Conservation (phyloP, 148 eudicot species). For the Rhododendron ovatum region DNA sequence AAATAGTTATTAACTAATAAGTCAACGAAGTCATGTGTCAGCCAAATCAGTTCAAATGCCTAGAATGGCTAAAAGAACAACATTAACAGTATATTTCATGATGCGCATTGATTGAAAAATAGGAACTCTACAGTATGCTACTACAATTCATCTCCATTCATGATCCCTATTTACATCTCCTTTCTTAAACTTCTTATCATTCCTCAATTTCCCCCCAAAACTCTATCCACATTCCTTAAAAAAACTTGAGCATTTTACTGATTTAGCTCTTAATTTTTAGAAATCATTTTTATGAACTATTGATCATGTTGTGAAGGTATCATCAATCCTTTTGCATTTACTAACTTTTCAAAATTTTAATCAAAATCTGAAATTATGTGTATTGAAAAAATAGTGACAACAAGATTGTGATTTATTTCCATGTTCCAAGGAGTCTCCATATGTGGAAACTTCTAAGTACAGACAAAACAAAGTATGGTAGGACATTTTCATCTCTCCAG, state of each 20-base stretch:
- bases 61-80: background rate
- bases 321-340: background rate
- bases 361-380: background rate
- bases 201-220: background rate
- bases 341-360: background rate
- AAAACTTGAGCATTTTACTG: background rate
- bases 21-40: background rate
- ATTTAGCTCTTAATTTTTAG: background rate
- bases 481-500: background rate
- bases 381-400: background rate
- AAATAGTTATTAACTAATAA: background rate
- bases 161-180: no score
- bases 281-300: background rate
- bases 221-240: background rate
- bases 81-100: background rate
- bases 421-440: background rate
- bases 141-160: no score
- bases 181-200: background rate
- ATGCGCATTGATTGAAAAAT: background rate
- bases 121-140: background rate
- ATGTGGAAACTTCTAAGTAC: background rate
- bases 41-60: background rate
- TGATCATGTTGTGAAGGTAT: background rate
- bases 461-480: background rate
- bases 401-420: background rate